Base-by-base conservation (phyloP, 2,329 filamentous ascomycete genomes). In the Boeremia exigua region DNA sequence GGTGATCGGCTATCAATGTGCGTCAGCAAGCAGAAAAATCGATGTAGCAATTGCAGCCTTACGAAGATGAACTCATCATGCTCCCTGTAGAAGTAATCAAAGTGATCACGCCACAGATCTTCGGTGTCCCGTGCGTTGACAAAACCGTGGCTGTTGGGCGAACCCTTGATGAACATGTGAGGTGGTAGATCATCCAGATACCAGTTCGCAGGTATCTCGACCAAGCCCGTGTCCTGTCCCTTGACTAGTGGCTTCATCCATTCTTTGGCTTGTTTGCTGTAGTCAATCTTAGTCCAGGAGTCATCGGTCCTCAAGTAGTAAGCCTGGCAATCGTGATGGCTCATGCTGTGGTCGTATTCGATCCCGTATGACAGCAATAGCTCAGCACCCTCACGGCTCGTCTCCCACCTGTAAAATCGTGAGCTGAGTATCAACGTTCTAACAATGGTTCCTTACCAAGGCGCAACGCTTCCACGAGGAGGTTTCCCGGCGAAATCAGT, bases 41-140 rank as follows among this genome's bases (percentile, higher is more conserved):
- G 11, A 9, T 25, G 23, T 11, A 3, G 62, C 88, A 89, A 47
- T 88, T 29, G 8, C 4, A 42, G 7, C 54, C 65, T 64, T 53
- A 68, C 65, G 62, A 91, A 91, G 54, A 91, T 83, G 56, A 91
- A 91, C 62, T 90, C 87, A 62, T 92, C 88, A 59, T 90, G 87
- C 68, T 91, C 88, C 34, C 88, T 81, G 70, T 91, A 91, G 67
- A 89, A 91, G 72, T 91, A 91, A 63, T 87, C 82, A 58, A 89
- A 88, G 60, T 88, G 85, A 58, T 88, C 84, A 47, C 81, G 74
- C 86, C 85, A 88, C 30, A 88, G 78, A 30, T 87, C 84, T 61
- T 88, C 85, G 1, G 88, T 81, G 54, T 86, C 84, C 17, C 81
- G 76, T 1, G 81, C 75, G 55, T 79, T 78, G 7, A 80, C 78